Evolutionary conservation across 2,329 filamentous ascomycete genomes (phyloP).

Genomic region (Juglanconis oblonga): DNA sequence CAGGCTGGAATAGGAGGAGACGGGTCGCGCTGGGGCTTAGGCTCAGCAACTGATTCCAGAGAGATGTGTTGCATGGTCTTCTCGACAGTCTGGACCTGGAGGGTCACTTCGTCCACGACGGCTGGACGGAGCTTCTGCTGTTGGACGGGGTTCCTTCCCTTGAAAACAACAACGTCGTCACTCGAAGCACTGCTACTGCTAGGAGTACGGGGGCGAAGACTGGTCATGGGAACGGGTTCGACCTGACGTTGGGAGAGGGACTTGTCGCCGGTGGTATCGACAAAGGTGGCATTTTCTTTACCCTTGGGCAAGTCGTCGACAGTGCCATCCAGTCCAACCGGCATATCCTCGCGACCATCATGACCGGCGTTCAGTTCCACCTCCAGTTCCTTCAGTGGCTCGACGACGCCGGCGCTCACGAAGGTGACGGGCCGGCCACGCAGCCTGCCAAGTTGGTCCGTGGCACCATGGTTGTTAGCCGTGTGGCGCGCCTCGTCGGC

Average conservation of each 20-base stretch:
- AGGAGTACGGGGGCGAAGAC: slow-evolving; percentile 20
- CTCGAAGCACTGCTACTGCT: slow-evolving; percentile 50
- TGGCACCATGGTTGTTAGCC: slow-evolving; percentile 40
- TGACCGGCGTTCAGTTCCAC: slow-evolving; percentile 19
- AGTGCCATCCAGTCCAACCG: neutral
- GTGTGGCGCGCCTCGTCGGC: slow-evolving; percentile 51
- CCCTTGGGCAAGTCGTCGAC: slow-evolving; percentile 6
- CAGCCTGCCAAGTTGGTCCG: slow-evolving; percentile 39
- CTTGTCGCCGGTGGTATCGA: slow-evolving; percentile 35
- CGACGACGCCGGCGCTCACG: slow-evolving; percentile 49
- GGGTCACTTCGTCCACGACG: slow-evolving; percentile 25
- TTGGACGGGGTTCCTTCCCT: slow-evolving; percentile 27
- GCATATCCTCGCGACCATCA: neutral
- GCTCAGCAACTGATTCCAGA: slow-evolving; percentile 1
- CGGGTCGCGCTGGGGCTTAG: neutral
- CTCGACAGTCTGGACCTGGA: slow-evolving; percentile 16
- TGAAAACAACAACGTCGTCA: slow-evolving; percentile 71
- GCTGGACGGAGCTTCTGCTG: slow-evolving; percentile 13
- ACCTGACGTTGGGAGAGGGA: slow-evolving; percentile 10
- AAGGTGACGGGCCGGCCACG: slow-evolving; percentile 50
- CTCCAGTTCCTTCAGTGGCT: slow-evolving; percentile 45
- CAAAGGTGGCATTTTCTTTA: slow-evolving; percentile 25
- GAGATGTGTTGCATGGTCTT: slow-evolving; percentile 15
- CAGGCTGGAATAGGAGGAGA: slow-evolving; percentile 1
- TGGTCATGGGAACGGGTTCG: slow-evolving; percentile 17